Evolutionary conservation across 1,284 basidiomycete genomes (phyloP), one percentile per base, ranked within the genome.

Genomic region (Cutaneotrichosporon arboriforme): DNA sequence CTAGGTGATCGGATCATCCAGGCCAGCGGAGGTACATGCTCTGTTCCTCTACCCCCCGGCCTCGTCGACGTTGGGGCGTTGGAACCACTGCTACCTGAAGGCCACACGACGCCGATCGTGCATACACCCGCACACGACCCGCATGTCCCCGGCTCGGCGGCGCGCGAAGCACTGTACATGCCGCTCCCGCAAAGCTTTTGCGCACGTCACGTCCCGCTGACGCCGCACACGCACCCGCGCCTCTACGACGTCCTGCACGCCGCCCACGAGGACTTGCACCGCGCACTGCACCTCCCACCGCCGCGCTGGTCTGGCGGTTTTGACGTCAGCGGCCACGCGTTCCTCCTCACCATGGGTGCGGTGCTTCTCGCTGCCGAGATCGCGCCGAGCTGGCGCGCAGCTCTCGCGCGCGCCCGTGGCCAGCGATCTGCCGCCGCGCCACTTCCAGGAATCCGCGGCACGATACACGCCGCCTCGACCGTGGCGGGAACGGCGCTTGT

Each of bases 271-370:
- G 36, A 51, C 20, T 26, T 53, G 1, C 55, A 57, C 37, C 43
- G 33, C 1, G 46, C 38, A 15, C 48, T 57, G 26, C 56, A 40
- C 18, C 44, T 58, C 42, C 34, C 58, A 61, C 20, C 75, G 81
- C 38, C 72, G 89, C 62, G 81, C 82, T 66, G 84, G 81, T 56
- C 60, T 15, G 60, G 61, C 40, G 93, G 93, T 0, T 91, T 96
- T 71, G 94, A 98, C 67, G 83, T 97, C 13, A 93, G 90, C 0
- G 93, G 93, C 2, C 94, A 98, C 70, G 81, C 91, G 22, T 97
- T 97, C 77, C 81, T 98, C 58, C 81, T 97, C 61, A 87, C 87
- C 1, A 82, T 96, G 76, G 81, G 85, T n/a, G 77, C 81, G 8
- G 77, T 96, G 17, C 85, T 96, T 68, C 80, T 96, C 37, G 79